Percentiles rank a stretch among this genome's conserved stretches.
These are phyloP conservation scores for Nakazawaea laoshanensis DNA, from an alignment of 805 yeast genomes.

Conservation along the genomic window DNA sequence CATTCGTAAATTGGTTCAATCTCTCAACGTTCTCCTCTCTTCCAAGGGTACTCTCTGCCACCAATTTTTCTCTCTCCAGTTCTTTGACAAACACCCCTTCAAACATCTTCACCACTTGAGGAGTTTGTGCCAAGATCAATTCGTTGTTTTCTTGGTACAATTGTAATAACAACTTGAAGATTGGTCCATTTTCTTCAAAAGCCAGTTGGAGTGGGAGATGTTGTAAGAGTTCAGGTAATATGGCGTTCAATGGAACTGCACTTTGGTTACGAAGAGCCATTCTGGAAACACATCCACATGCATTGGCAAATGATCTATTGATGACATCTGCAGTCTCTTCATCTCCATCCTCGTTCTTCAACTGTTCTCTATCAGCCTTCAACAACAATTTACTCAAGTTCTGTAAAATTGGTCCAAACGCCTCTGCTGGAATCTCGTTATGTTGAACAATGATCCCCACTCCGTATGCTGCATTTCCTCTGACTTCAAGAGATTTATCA, in stretches of 20 bases:
- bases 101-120: slow-evolving; percentile 58
- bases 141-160: slow-evolving; percentile 60
- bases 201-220: slow-evolving; percentile 86
- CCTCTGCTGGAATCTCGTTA: slow-evolving; percentile 53
- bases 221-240: slow-evolving; percentile 63
- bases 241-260: slow-evolving; percentile 69
- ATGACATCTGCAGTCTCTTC: slow-evolving; percentile 75
- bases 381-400: slow-evolving; percentile 63
- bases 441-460: slow-evolving; percentile 65
- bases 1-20: slow-evolving; percentile 69
- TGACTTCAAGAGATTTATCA: slow-evolving; percentile 77
- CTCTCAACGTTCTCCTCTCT: slow-evolving; percentile 77
- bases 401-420: slow-evolving; percentile 64
- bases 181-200: slow-evolving; percentile 87
- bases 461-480: slow-evolving; percentile 95
- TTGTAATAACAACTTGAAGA: slow-evolving; percentile 67
- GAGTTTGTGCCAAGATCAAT: slow-evolving; percentile 45
- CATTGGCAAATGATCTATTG: slow-evolving; percentile 84
- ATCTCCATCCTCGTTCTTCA: slow-evolving; percentile 53
- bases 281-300: slow-evolving; percentile 95
- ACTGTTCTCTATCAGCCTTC: slow-evolving; percentile 67
- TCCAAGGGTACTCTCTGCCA: slow-evolving; percentile 70
- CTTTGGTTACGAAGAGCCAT: slow-evolving; percentile 66
- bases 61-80: slow-evolving; percentile 60
- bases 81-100: slow-evolving; percentile 69